phyloP scores from a whole-genome alignment of 495 filamentous ascomycete genomes.

The Chaetomium fimeti region DNA sequence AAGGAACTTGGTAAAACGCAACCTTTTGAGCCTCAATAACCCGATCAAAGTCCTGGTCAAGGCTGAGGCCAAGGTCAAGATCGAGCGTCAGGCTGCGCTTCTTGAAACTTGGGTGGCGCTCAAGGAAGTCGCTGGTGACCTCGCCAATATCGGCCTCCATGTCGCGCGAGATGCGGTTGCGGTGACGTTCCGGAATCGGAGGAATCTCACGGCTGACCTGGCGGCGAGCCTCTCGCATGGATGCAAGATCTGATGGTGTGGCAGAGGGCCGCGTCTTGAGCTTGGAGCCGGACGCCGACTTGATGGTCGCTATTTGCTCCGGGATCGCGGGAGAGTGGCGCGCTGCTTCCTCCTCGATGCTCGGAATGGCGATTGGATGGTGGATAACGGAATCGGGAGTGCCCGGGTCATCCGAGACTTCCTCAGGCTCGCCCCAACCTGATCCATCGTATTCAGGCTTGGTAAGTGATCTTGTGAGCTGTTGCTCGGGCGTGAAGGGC shows the following conservation, averaged over 20 bases:
- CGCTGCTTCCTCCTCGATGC: slow-evolving; percentile 46
- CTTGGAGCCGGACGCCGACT: slow-evolving; percentile 73
- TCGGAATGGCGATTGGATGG: slow-evolving; percentile 59
- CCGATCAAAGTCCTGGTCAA: slow-evolving; percentile 90
- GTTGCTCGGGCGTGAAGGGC: slow-evolving; percentile 63
- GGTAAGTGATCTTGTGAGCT: slow-evolving; percentile 41
- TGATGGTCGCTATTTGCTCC: slow-evolving; percentile 85
- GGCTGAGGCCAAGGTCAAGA: slow-evolving; percentile 75
- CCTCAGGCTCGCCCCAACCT: slow-evolving; percentile 53
- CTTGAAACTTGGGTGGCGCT: slow-evolving; percentile 57
- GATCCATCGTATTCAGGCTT: slow-evolving; percentile 57
- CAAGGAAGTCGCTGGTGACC: slow-evolving; percentile 41
- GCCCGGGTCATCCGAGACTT: slow-evolving; percentile 61
- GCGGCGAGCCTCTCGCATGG: slow-evolving; percentile 84
- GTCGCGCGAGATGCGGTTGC: slow-evolving; percentile 50
- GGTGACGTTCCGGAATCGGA: slow-evolving; percentile 59
- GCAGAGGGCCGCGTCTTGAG: slow-evolving; percentile 88
- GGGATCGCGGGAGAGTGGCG: slow-evolving; percentile 64
- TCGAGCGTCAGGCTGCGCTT: slow-evolving; percentile 65
- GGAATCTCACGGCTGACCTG: slow-evolving; percentile 74
- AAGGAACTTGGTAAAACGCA: slow-evolving; percentile 56
- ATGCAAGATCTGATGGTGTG: slow-evolving; percentile 76
- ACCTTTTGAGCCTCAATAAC: slow-evolving; percentile 99
- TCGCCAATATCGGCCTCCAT: slow-evolving; percentile 36
- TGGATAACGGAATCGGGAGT: slow-evolving; percentile 95